phyloP scores from a whole-genome alignment of 2,329 filamentous ascomycete genomes.

The Xylaria sp. region DNA sequence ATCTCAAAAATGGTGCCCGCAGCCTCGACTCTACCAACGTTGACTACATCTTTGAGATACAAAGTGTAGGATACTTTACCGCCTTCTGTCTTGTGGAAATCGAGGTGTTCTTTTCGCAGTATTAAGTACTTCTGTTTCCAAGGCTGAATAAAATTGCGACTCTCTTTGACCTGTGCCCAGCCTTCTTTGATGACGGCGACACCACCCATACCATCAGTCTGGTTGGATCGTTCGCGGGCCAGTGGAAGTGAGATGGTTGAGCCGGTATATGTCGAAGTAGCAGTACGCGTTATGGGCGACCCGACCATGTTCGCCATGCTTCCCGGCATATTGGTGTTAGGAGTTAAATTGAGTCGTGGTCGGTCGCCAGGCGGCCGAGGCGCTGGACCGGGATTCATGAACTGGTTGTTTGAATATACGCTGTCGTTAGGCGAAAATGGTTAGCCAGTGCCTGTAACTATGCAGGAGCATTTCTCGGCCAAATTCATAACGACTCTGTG shows the following conservation, averaged over 20 bases:
- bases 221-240: conserved; percentile 68
- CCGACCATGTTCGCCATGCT: conserved; percentile 84
- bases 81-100: conserved; percentile 92
- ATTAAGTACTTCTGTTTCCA: conserved; percentile 96
- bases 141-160: conserved; percentile 81
- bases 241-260: conserved; percentile 80
- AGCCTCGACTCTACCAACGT: conserved; percentile 90
- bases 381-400: conserved; percentile 97
- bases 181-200: conserved; percentile 83
- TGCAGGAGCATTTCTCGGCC: neutral
- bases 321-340: conserved; percentile 77
- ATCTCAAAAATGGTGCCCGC: conserved; percentile 95
- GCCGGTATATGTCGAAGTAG: conserved; percentile 74
- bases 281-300: conserved; percentile 74
- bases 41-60: conserved; percentile 85
- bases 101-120: conserved; percentile 89
- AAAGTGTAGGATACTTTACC: conserved; percentile 90
- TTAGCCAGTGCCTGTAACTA: conserved; percentile 29
- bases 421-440: conserved; percentile 49
- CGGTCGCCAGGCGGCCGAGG: conserved; percentile 88
- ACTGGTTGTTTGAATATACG: conserved; percentile 72
- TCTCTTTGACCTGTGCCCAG: conserved; percentile 89
- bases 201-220: conserved; percentile 72
- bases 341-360: conserved; percentile 83
- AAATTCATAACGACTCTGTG: neutral